Evolutionary conservation across 2,329 filamentous ascomycete species (phyloP).

Genomic region (Annulohypoxylon truncatum): DNA sequence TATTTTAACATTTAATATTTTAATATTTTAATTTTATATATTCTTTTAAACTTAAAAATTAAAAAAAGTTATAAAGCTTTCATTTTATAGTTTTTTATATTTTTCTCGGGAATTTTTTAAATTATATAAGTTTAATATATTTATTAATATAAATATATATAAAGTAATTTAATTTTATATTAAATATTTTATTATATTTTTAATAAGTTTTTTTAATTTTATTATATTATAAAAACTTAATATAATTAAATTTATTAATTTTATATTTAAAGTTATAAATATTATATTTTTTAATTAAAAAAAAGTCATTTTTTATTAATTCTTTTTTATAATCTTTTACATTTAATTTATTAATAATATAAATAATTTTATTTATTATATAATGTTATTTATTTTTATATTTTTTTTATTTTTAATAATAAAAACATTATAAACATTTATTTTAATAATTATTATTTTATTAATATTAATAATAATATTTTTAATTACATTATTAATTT

Average conservation of each 20-base stretch:
- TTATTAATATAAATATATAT: no score
- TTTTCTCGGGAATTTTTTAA: not conserved
- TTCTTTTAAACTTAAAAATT: no score
- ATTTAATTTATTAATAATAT: not conserved
- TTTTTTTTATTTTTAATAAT: not conserved
- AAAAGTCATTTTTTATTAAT: not conserved
- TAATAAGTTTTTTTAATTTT: not conserved
- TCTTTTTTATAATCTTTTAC: not conserved
- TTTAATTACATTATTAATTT: not conserved
- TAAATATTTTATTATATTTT: not conserved
- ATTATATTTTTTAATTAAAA: not conserved
- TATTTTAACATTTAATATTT: no score
- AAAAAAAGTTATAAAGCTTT: no score
- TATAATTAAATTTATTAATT: no score
- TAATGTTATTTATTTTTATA: not conserved
- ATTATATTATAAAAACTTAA: no score
- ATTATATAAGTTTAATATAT: not conserved
- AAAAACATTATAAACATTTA: not conserved
- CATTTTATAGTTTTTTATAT: no score
- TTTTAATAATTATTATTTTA: not conserved
- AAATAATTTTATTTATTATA: no score
- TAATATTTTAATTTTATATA: no score
- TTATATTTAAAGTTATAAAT: no score
- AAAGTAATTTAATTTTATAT: no score
- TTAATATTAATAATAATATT: not conserved